Conservation (phyloP, 805 yeast species). For the Torulaspora gathmanii region DNA sequence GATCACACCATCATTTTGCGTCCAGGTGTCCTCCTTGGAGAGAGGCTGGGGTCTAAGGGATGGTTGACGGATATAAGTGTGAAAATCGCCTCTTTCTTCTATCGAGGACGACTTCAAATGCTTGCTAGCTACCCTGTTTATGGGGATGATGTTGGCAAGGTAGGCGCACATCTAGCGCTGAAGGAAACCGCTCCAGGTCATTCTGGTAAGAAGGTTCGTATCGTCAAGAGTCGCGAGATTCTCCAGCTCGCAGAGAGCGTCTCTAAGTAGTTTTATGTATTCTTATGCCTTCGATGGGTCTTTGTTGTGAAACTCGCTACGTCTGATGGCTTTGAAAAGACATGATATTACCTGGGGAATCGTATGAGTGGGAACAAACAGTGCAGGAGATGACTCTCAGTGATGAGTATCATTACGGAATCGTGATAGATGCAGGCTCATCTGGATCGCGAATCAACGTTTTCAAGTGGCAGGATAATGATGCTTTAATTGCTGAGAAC, state of each 20-base stretch:
- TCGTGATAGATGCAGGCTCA: conserved; percentile 92
- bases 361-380: neutral
- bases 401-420: conserved; percentile 53
- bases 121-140: conserved; percentile 44
- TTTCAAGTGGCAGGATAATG: conserved; percentile 68
- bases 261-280: neutral
- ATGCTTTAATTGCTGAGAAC: conserved; percentile 12
- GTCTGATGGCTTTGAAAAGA: neutral
- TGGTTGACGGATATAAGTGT: conserved; percentile 33
- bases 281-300: no score
- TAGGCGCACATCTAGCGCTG: conserved; percentile 44
- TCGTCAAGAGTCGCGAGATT: conserved; percentile 33
- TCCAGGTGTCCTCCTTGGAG: conserved; percentile 73
- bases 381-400: neutral
- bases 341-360: neutral
- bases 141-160: conserved; percentile 63
- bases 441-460: conserved; percentile 88
- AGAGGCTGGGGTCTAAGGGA: conserved; percentile 45
- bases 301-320: neutral
- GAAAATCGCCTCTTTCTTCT: conserved; percentile 33
- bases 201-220: conserved; percentile 26
- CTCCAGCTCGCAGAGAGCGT: conserved; percentile 17
- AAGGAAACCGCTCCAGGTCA: conserved; percentile 16
- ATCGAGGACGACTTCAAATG: conserved; percentile 36
- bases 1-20: conserved; percentile 68